These are phyloP conservation scores for Tricholoma furcatifolium DNA, from an alignment of 768 basidiomycete genomes.

Conservation along the genomic window DNA sequence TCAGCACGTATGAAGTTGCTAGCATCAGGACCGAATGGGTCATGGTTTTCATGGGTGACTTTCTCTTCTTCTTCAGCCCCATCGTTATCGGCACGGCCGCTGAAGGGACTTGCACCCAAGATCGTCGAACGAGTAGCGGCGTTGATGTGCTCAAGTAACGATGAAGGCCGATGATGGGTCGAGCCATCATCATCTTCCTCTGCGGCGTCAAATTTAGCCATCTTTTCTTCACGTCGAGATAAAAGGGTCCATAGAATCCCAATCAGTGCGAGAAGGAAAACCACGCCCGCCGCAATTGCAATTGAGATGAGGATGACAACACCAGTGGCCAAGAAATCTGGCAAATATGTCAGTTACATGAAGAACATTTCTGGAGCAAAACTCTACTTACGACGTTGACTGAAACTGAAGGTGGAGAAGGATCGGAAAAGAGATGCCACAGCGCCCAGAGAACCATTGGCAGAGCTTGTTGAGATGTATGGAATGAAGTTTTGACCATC, in stretches of 20 bases:
- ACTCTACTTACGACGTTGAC: slow-evolving; percentile 56
- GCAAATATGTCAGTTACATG: slow-evolving; percentile 10
- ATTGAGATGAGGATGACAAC: slow-evolving; percentile 97
- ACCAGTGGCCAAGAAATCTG: slow-evolving; percentile 87
- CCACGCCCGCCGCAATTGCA: slow-evolving; percentile 92
- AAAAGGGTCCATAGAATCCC: slow-evolving; percentile 91
- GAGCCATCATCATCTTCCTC: slow-evolving; percentile 79
- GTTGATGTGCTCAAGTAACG: slow-evolving; percentile 87
- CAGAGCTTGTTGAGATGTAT: slow-evolving; percentile 68
- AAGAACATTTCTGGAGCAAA: slow-evolving; percentile 3
- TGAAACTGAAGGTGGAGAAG: slow-evolving; percentile 73
- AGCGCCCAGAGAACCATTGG: slow-evolving; percentile 66
- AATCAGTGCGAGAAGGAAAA: slow-evolving; percentile 81
- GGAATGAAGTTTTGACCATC: slow-evolving; percentile 84
- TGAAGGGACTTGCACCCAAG: slow-evolving; percentile 50
- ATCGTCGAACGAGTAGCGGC: slow-evolving; percentile 86
- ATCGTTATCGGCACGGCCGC: slow-evolving; percentile 28
- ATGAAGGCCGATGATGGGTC: slow-evolving; percentile 78
- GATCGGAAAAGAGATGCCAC: slow-evolving; percentile 85
- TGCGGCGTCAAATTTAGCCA: slow-evolving; percentile 57
- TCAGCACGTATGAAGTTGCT: slow-evolving; percentile 79
- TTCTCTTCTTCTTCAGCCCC: slow-evolving; percentile 49
- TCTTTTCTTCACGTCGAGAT: slow-evolving; percentile 74
- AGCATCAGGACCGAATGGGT: slow-evolving; percentile 71
- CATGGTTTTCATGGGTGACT: slow-evolving; percentile 35